phyloP scores from a whole-genome alignment of 108 stramenopile genomes.

The Fragilariopsis cylindrus region DNA sequence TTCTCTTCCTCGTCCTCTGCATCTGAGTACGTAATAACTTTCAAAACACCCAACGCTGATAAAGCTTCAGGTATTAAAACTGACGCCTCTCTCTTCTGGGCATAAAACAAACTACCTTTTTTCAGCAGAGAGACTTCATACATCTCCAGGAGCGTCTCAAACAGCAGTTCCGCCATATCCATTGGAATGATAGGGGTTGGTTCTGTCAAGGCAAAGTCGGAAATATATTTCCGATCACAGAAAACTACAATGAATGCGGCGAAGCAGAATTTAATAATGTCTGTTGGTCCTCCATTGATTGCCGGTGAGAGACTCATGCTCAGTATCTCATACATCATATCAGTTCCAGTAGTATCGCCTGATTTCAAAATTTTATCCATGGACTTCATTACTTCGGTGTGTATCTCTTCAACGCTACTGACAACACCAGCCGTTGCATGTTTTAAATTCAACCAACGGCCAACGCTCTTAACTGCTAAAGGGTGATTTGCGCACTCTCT shows the following conservation, averaged over 20 bases:
- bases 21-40: constrained; percentile 45
- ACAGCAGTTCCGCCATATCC: constrained; percentile 58
- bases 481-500: constrained; percentile 70
- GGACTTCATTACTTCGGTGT: constrained; percentile 55
- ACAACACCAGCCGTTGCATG: constrained; percentile 64
- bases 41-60: constrained; percentile 66
- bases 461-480: constrained; percentile 72
- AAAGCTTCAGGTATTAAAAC: constrained; percentile 72
- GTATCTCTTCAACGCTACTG: constrained; percentile 48
- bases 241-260: constrained; percentile 68
- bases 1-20: constrained; percentile 39
- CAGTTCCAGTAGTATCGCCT: constrained; percentile 45
- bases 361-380: constrained; percentile 62
- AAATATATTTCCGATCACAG: constrained; percentile 48
- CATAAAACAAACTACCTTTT: constrained; percentile 57
- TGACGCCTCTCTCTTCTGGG: constrained; percentile 66
- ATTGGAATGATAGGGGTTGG: constrained; percentile 58
- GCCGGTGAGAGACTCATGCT: constrained; percentile 67
- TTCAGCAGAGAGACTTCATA: constrained; percentile 55
- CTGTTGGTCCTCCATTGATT: constrained; percentile 67
- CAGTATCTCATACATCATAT: constrained; percentile 75
- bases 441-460: constrained; percentile 74
- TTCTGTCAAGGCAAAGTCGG: constrained; percentile 49
- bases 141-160: constrained; percentile 55
- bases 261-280: constrained; percentile 72